These are phyloP conservation scores for Gossypium thurberi DNA, from an alignment of 345 rosid genomes.

Conservation along the genomic window DNA sequence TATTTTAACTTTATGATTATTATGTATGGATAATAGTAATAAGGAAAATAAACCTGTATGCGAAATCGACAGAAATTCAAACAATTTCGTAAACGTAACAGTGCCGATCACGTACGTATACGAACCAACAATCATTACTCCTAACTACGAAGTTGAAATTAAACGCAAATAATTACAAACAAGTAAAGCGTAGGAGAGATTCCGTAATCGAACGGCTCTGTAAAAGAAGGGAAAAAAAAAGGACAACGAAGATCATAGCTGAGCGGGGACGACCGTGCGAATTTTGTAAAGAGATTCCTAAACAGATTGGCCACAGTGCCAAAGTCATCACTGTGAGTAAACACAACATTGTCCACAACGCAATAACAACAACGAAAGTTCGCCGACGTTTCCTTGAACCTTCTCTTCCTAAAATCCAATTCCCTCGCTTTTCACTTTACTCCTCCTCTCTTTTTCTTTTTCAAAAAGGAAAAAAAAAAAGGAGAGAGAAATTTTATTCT, in stretches of 20 bases:
- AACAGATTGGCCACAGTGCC: not conserved
- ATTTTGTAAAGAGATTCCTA: not conserved
- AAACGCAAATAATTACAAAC: not conserved
- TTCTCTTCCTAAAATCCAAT: constrained; percentile 17
- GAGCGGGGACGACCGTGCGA: not conserved
- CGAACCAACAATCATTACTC: not conserved
- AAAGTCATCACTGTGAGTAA: constrained; percentile 8
- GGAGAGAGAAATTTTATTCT: constrained; percentile 6
- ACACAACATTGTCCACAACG: constrained; percentile 3
- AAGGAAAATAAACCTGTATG: not conserved
- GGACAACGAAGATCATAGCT: not conserved
- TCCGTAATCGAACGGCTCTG: not conserved
- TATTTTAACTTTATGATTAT: no score
- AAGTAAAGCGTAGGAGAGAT: not conserved
- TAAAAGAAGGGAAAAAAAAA: not conserved
- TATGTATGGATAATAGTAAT: not conserved
- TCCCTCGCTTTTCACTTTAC: constrained; percentile 14
- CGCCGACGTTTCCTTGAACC: constrained; percentile 34
- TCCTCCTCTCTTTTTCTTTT: constrained; percentile 2
- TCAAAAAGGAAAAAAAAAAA: not conserved
- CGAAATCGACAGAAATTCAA: not conserved
- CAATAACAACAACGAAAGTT: constrained; percentile 21
- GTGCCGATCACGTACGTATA: not conserved
- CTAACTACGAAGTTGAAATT: not conserved
- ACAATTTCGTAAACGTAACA: not conserved